Base-by-base conservation (phyloP, 139 green algal species). In the Asterochloris sp. region DNA sequence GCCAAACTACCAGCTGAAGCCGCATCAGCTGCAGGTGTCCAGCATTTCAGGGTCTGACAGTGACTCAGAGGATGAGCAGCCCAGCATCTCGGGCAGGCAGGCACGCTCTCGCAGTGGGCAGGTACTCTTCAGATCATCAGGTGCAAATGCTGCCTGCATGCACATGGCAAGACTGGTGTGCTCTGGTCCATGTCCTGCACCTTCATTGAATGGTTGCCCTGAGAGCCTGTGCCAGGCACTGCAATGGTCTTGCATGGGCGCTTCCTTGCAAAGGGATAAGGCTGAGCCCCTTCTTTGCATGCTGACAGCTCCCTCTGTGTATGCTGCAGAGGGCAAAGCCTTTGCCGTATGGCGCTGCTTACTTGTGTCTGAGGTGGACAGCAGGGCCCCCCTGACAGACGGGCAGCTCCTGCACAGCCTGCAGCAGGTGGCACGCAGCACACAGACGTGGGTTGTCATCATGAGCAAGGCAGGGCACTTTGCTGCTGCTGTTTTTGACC, bases 381-480 rank as follows among this genome's bases (percentile, higher is more conserved):
- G 74, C 78, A 13, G 62, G 13, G 21, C 69, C 82, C 16, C 28
- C 62, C 62, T 27, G 16, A 75, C 24, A 74, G 79, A 66, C 38
- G n/a, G 28, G 23, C 27, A 78, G 26, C 79, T 83, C 63, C 60
- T 85, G 17, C 89, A 87, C 64, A 67, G 84, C 62, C 75, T 94
- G 68, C 29, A 89, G 23, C 73, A 87, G 74, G 73, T 94, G 63
- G 69, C 88, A 29, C 82, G 81, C 28, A 38, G 75, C 28, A 16
- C 76, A 47, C 69, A 71, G 23, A 79, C 38, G 60, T 91, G 84
- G 86, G 90, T 76, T 16, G 78, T 91, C 27, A 68, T 91, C 21
- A 67, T 92, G 81, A 84, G 82, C 38, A 83, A 83, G 0, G 91
- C 89, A 8, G 94, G 94, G 0, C 93, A 97, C 82, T 97, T 98